Conservation (phyloP, 2,329 filamentous ascomycete genomes). For the Phialocephala sp. region DNA sequence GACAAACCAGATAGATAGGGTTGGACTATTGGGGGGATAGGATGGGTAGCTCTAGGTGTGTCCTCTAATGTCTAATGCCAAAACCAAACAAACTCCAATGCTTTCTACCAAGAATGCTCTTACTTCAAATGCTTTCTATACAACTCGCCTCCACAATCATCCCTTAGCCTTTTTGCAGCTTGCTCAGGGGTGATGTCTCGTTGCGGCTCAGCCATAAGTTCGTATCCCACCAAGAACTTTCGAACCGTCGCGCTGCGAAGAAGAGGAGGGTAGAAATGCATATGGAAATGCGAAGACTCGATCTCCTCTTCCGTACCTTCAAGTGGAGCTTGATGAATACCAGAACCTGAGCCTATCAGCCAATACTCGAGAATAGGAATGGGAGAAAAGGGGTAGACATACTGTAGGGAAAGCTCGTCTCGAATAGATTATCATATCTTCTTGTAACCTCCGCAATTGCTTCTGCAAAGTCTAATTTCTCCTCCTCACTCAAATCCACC, state of each 20-base stretch:
- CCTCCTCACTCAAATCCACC: constrained; percentile 76
- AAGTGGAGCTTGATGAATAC: constrained; percentile 92
- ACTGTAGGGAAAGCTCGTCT: constrained; percentile 96
- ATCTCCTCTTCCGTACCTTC: constrained; percentile 82
- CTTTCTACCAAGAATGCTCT: neutral
- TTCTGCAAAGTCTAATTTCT: constrained; percentile 78
- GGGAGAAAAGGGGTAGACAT: constrained; percentile 42
- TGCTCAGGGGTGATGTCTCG: constrained; percentile 98
- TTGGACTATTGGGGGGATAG: neutral
- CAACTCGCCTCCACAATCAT: constrained; percentile 75
- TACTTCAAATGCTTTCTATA: constrained; percentile 67
- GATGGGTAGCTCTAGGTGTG: neutral
- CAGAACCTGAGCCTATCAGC: constrained; percentile 66
- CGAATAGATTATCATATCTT: constrained; percentile 95
- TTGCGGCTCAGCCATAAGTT: constrained; percentile 97
- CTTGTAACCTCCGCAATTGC: constrained; percentile 86
- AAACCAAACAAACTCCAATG: constrained; percentile 7
- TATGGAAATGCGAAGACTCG: constrained; percentile 87
- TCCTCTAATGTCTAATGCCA: constrained; percentile 26
- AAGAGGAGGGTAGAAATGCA: constrained; percentile 97
- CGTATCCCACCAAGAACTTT: constrained; percentile 96
- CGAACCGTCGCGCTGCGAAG: constrained; percentile 90
- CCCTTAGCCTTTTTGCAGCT: constrained; percentile 76
- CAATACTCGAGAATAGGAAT: neutral
- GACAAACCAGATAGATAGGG: neutral